phyloP scores from a whole-genome alignment of 306 rosid species.

The Notholithocarpus densiflorus region DNA sequence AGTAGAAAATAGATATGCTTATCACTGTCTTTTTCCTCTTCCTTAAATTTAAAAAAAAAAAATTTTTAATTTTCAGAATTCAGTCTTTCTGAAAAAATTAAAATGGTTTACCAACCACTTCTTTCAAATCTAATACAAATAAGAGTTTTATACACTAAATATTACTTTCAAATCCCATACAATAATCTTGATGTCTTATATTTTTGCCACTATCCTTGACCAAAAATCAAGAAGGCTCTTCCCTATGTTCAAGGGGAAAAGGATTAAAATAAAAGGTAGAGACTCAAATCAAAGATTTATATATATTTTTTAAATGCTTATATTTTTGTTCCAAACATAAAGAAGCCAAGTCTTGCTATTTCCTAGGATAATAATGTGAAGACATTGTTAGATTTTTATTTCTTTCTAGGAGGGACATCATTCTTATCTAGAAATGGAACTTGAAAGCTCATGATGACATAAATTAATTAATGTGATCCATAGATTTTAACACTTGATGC shows the following conservation, averaged over 20 bases:
- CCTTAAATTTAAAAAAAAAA: neutral
- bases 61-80: too few species aligned
- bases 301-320: neutral
- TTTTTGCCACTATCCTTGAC: too few species aligned
- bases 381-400: constrained; percentile 6
- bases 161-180: too few species aligned
- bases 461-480: neutral
- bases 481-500: constrained; percentile 16
- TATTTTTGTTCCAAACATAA: constrained; percentile 2
- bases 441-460: constrained; percentile 27
- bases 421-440: constrained; percentile 20
- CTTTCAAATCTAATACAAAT: too few species aligned
- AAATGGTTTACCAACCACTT: too few species aligned
- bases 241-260: too few species aligned
- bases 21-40: neutral
- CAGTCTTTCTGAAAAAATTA: too few species aligned
- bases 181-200: too few species aligned
- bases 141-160: too few species aligned
- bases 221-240: too few species aligned
- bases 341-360: constrained; percentile 26
- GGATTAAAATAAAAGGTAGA: neutral
- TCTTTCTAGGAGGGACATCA: constrained; percentile 10
- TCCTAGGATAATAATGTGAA: constrained; percentile 22
- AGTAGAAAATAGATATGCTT: neutral
- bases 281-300: neutral